A percentile compares a stretch with the other conserved stretches of the same genome.
Evolutionary conservation across 257 asterid genomes (phyloP).

Genomic region (Haberlea rhodopensis): DNA sequence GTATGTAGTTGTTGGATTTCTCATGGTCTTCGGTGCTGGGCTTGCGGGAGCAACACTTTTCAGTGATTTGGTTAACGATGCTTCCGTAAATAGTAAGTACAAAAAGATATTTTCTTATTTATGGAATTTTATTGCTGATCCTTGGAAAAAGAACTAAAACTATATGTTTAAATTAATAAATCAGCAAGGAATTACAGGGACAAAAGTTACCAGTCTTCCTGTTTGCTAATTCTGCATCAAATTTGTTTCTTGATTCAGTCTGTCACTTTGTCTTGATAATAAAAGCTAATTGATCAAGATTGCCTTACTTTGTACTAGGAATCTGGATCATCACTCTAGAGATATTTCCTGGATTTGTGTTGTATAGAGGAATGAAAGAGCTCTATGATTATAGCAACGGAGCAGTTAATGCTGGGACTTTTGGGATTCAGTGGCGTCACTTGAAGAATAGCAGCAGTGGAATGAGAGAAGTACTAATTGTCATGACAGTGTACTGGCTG

Average conservation of each 20-base stretch:
- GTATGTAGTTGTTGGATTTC: slow-evolving; percentile 1
- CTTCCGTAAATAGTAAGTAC: neutral
- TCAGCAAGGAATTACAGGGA: too few relatives aligned
- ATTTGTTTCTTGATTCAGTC: neutral
- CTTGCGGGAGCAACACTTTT: neutral
- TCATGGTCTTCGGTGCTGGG: neutral
- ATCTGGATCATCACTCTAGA: slow-evolving; percentile 34
- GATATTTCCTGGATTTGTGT: slow-evolving; percentile 37
- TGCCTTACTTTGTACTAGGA: slow-evolving; percentile 22
- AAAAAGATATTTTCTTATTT: neutral
- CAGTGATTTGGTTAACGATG: neutral
- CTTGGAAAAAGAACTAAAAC: neutral
- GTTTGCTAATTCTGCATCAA: neutral
- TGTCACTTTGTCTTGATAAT: neutral
- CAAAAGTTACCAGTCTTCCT: too few relatives aligned
- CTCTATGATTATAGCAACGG: slow-evolving; percentile 12
- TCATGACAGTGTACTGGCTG: slow-evolving; percentile 40
- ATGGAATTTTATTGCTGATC: neutral
- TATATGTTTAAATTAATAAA: too few relatives aligned
- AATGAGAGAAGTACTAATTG: slow-evolving; percentile 37
- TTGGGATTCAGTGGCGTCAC: slow-evolving; percentile 37
- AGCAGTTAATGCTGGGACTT: slow-evolving; percentile 30
- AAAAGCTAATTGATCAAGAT: too few relatives aligned
- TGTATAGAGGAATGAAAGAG: slow-evolving; percentile 40
- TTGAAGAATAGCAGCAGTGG: slow-evolving; percentile 34